Conservation (phyloP, 1,139 yeast species). For the Geotrichum macrosporum region DNA sequence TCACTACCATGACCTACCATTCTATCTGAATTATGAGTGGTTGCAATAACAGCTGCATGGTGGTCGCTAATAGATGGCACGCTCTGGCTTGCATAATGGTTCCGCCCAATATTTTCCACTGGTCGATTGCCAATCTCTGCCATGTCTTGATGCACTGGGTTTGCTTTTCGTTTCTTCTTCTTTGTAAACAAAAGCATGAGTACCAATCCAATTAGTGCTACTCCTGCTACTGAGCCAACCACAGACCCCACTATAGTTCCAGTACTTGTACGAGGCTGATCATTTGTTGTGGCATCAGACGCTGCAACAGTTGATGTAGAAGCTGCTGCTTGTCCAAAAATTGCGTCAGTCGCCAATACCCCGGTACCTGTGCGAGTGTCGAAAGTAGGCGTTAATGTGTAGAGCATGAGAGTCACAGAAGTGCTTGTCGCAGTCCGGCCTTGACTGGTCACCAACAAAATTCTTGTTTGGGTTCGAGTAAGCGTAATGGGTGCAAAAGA, state of each 20-base stretch:
- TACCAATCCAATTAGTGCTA: slow-evolving; percentile 31
- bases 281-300: neutral
- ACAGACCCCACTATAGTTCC: slow-evolving; percentile 46
- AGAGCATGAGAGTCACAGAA: slow-evolving; percentile 11
- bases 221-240: slow-evolving; percentile 44
- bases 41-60: slow-evolving; percentile 15
- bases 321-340: slow-evolving; percentile 7
- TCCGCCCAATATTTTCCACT: neutral
- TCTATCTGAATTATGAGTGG: slow-evolving; percentile 1
- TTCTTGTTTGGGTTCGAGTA: slow-evolving; percentile 20
- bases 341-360: slow-evolving; percentile 13
- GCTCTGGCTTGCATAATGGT: slow-evolving; percentile 5
- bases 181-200: slow-evolving; percentile 24
- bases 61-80: slow-evolving; percentile 18
- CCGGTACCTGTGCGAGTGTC: slow-evolving; percentile 19
- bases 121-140: neutral
- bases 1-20: neutral
- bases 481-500: slow-evolving; percentile 12
- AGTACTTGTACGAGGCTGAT: slow-evolving; percentile 11
- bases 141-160: neutral
- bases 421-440: slow-evolving; percentile 19
- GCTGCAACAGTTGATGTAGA: slow-evolving; percentile 14
- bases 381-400: slow-evolving; percentile 22
- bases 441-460: slow-evolving; percentile 13
- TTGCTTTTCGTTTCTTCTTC: slow-evolving; percentile 16